These are phyloP conservation scores for Allantophomopsis cytisporea DNA, from an alignment of 2,329 filamentous ascomycete species.

Conservation along the genomic window DNA sequence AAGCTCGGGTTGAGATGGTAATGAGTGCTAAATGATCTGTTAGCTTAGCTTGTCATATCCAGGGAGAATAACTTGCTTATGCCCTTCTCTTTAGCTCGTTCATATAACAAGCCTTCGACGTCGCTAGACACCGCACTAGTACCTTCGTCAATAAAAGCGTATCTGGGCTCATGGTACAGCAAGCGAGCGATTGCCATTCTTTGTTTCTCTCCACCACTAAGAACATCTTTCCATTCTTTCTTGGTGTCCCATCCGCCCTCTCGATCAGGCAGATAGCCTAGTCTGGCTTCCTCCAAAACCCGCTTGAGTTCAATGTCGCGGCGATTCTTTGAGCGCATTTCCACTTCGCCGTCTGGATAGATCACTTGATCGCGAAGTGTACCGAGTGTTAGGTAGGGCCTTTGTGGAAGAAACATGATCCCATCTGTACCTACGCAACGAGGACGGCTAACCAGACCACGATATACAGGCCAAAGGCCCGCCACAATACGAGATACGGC, in stretches of 20 bases:
- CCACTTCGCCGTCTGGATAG: conserved; percentile 86
- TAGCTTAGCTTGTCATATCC: conserved; percentile 1
- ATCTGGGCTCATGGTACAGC: conserved; percentile 88
- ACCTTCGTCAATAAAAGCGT: conserved; percentile 90
- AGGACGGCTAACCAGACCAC: conserved; percentile 79
- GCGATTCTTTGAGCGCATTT: conserved; percentile 75
- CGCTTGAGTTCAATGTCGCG: conserved; percentile 65
- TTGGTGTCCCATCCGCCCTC: conserved; percentile 95
- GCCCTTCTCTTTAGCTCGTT: conserved; percentile 81
- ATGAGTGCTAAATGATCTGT: conserved; percentile 51
- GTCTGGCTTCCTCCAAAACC: conserved; percentile 68
- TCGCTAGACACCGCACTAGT: conserved; percentile 90
- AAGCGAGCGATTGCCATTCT: conserved; percentile 82
- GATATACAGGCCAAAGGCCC: conserved; percentile 91
- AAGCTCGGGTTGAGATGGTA: conserved; percentile 88
- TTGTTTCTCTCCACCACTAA: conserved; percentile 97
- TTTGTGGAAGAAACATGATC: conserved; percentile 96
- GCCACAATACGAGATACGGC: conserved; percentile 79
- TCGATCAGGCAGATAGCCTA: conserved; percentile 81
- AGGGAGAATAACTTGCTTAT: conserved; percentile 56
- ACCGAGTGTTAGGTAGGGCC: conserved; percentile 82
- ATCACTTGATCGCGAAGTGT: conserved; percentile 95
- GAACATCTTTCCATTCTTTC: conserved; percentile 97
- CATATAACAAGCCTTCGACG: conserved; percentile 87
- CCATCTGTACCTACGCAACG: conserved; percentile 72